phyloP scores from a whole-genome alignment of 352 stramenopile genomes.

The Phytophthora nicotianae region DNA sequence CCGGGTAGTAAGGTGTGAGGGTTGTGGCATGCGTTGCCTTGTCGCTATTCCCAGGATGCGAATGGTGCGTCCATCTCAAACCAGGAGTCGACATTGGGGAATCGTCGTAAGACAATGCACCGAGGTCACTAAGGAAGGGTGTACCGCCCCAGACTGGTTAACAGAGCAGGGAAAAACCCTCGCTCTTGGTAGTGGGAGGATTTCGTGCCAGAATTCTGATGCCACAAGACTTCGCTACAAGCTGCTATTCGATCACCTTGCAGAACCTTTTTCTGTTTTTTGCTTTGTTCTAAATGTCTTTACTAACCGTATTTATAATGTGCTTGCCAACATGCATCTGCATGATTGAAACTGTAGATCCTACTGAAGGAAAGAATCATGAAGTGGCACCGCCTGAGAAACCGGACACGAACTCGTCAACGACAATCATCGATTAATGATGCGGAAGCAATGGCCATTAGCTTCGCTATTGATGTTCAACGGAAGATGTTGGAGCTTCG shows the following conservation, averaged over 20 bases:
- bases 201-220: conserved; percentile 54
- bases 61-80: conserved; percentile 55
- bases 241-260: conserved; percentile 37
- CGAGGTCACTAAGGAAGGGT: conserved; percentile 60
- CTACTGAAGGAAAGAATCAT: background rate
- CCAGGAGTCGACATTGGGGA: conserved; percentile 55
- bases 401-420: background rate
- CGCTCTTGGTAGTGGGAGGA: conserved; percentile 68
- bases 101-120: conserved; percentile 34
- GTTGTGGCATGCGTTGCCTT: conserved; percentile 30
- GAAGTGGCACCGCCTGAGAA: background rate
- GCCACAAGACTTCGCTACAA: conserved; percentile 22
- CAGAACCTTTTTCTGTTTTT: conserved; percentile 15
- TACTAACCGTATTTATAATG: too few species aligned
- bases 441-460: background rate
- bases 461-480: background rate
- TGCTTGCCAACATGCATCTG: too few species aligned
- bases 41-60: conserved; percentile 48
- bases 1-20: conserved; percentile 46
- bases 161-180: conserved; percentile 64
- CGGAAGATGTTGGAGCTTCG: conserved; percentile 3
- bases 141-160: conserved; percentile 54
- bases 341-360: too few species aligned
- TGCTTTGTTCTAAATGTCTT: too few species aligned
- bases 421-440: background rate